A percentile compares a stretch with the other conserved stretches of the same genome.
These are phyloP conservation scores for Spirogloea muscicola DNA, from an alignment of 139 green algal species.

Conservation along the genomic window DNA sequence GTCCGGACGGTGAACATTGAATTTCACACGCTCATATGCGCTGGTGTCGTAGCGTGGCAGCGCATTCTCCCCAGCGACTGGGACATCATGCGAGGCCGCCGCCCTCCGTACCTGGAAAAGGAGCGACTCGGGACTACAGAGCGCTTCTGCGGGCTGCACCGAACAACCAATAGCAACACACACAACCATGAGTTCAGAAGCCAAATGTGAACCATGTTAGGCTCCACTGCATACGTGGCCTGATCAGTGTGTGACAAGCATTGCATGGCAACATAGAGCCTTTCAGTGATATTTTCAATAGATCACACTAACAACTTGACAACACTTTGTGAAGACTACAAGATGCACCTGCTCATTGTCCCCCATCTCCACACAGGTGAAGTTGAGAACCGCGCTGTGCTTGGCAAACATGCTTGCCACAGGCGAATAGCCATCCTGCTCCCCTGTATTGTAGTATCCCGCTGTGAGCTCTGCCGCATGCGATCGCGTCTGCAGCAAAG, in stretches of 20 bases:
- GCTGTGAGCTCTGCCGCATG: slow-evolving; percentile 96
- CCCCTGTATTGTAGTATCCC: slow-evolving; percentile 55
- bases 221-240: too few species aligned
- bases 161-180: too few species aligned
- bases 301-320: too few species aligned
- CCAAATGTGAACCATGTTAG: too few species aligned
- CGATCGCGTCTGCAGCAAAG: slow-evolving; percentile 68
- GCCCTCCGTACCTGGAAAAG: slow-evolving; percentile 24
- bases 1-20: too few species aligned
- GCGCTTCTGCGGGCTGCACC: slow-evolving; percentile 74
- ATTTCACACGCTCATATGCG: too few species aligned
- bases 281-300: too few species aligned
- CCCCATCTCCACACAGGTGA: slow-evolving; percentile 98
- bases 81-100: background rate
- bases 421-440: slow-evolving; percentile 70
- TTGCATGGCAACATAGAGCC: too few species aligned
- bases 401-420: slow-evolving; percentile 53
- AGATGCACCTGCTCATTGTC: slow-evolving; percentile 98
- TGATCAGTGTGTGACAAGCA: too few species aligned
- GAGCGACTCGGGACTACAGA: slow-evolving; percentile 82
- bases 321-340: too few species aligned
- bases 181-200: too few species aligned
- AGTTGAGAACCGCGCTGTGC: slow-evolving; percentile 71
- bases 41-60: too few species aligned
- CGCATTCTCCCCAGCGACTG: slow-evolving; percentile 19